A percentile compares a stretch with the other conserved stretches of the same genome.
These are phyloP conservation scores for Xylaria sp. DNA, from an alignment of 495 filamentous ascomycete species.

Conservation along the genomic window DNA sequence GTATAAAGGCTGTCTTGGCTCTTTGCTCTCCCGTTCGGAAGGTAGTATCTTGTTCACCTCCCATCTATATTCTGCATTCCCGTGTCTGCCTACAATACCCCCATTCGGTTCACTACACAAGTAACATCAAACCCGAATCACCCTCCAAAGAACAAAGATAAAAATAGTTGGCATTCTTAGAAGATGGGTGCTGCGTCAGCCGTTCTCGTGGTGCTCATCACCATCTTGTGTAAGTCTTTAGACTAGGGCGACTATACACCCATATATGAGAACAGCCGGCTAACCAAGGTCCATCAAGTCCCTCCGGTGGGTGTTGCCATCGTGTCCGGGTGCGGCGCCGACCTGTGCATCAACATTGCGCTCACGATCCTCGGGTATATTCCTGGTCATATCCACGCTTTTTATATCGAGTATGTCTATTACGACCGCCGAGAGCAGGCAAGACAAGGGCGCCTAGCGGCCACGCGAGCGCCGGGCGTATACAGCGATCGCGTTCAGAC, in stretches of 20 bases:
- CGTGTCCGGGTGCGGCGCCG: conserved; percentile 70
- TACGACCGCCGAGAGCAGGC: conserved; percentile 71
- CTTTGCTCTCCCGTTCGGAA: background rate
- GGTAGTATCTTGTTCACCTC: background rate
- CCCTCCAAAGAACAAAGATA: background rate
- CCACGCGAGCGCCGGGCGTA: conserved; percentile 69
- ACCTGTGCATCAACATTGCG: conserved; percentile 90
- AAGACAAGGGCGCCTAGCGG: conserved; percentile 54
- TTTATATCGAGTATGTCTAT: conserved; percentile 90
- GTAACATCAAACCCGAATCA: background rate
- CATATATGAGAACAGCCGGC: background rate
- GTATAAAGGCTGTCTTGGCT: conserved; percentile 1
- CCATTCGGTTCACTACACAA: background rate
- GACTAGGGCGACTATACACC: background rate
- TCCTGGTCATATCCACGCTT: conserved; percentile 87
- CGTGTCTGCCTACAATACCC: background rate
- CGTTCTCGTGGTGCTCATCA: conserved; percentile 63
- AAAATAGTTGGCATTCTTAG: conserved; percentile 22
- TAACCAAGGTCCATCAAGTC: conserved; percentile 36
- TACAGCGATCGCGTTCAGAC: conserved; percentile 82
- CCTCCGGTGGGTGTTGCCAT: conserved; percentile 51
- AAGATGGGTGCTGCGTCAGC: conserved; percentile 62
- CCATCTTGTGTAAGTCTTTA: conserved; percentile 57
- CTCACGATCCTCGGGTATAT: conserved; percentile 74
- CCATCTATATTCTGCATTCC: background rate